Percentiles rank a stretch among this genome's conserved stretches.
Conservation (phyloP, 768 basidiomycete species). For the Podaxis sp. region DNA sequence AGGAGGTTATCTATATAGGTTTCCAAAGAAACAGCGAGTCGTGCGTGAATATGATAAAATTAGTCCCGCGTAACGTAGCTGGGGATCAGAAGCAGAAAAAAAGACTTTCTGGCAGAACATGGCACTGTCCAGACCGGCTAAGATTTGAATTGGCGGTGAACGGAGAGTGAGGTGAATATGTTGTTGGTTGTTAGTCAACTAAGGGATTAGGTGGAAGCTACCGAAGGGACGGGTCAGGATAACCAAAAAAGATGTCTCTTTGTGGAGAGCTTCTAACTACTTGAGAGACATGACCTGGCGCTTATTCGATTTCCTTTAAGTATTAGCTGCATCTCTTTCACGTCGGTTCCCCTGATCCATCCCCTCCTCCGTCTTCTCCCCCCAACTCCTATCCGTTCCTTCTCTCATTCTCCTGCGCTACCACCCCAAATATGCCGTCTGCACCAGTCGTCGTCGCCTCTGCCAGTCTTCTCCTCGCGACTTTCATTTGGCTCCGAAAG, state of each 20-base stretch:
- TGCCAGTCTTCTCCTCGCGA: conserved; percentile 33
- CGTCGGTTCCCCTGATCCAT: conserved; percentile 13
- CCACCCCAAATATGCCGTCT: conserved; percentile 7
- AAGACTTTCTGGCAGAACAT: neutral
- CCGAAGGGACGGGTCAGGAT: neutral
- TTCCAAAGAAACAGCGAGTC: conserved; percentile 1
- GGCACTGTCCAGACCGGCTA: neutral
- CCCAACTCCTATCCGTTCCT: conserved; percentile 13
- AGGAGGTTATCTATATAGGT: neutral
- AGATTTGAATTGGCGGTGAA: neutral
- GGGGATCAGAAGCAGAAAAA: conserved; percentile 11
- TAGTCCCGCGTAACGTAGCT: conserved; percentile 3
- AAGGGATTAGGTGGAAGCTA: neutral
- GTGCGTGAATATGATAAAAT: neutral
- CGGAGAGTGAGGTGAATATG: neutral
- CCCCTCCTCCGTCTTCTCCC: conserved; percentile 9
- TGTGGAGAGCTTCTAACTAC: conserved; percentile 5
- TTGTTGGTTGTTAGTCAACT: conserved; percentile 2
- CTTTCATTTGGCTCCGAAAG: conserved; percentile 44
- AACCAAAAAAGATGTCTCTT: conserved; percentile 7
- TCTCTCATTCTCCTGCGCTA: conserved; percentile 10
- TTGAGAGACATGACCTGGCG: conserved; percentile 7
- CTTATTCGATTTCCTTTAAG: conserved; percentile 13
- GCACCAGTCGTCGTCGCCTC: conserved; percentile 14
- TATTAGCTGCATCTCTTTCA: conserved; percentile 7